Evolutionary conservation across 768 basidiomycete genomes (phyloP).

Genomic region (Coprinellus micaceus): DNA sequence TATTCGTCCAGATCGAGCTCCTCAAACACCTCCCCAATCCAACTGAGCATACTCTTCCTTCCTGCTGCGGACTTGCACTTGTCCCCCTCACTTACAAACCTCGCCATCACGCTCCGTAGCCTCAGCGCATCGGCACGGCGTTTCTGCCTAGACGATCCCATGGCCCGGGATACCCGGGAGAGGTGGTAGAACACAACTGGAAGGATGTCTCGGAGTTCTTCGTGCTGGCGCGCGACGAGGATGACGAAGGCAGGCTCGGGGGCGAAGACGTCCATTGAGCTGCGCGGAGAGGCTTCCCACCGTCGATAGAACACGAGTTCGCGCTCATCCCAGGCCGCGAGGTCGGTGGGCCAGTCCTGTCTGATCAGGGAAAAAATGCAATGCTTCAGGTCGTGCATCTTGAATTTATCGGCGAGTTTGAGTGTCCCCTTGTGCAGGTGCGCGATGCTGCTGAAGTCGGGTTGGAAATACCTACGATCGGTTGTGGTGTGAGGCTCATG

Average conservation of each 20-base stretch:
- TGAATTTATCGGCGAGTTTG: background rate
- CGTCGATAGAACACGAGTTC: background rate
- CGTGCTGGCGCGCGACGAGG: background rate
- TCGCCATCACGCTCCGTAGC: background rate
- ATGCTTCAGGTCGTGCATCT: background rate
- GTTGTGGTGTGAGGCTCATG: too few relatives aligned
- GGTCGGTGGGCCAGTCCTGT: slow-evolving; percentile 1
- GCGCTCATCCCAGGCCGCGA: slow-evolving; percentile 2
- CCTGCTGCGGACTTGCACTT: slow-evolving; percentile 3
- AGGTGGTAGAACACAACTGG: slow-evolving; percentile 6
- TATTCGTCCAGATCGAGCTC: background rate
- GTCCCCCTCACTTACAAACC: background rate
- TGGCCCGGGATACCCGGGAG: background rate
- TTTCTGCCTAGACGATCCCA: background rate
- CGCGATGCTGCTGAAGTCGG: background rate
- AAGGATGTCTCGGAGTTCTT: background rate
- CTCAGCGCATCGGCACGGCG: background rate
- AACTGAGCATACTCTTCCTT: slow-evolving; percentile 5
- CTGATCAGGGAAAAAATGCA: background rate
- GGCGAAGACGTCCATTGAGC: background rate
- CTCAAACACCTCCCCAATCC: background rate
- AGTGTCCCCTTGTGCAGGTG: background rate
- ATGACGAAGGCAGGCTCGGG: background rate
- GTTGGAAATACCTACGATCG: too few relatives aligned
- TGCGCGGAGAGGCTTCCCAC: slow-evolving; percentile 1